A percentile compares a stretch with the other conserved stretches of the same genome.
phyloP scores from a whole-genome alignment of 1,139 yeast genomes.

The Suhomyces panamericanus region DNA sequence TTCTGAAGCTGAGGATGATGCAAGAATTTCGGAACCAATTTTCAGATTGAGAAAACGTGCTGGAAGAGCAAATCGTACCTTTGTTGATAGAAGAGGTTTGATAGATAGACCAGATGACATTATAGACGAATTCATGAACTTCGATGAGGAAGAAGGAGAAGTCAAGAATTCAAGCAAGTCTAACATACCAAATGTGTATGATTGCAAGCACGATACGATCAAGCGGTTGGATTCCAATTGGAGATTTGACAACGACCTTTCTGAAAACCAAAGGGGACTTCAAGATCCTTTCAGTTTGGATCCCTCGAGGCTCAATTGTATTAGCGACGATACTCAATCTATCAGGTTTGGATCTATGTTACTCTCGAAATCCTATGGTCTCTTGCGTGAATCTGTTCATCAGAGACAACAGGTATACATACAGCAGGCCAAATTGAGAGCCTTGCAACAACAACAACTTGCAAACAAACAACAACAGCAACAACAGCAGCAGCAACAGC shows the following conservation, averaged over 20 bases:
- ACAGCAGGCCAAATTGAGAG: conserved; percentile 49
- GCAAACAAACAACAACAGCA: conserved; percentile 46
- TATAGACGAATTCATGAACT: conserved; percentile 39
- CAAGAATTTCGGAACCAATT: conserved; percentile 52
- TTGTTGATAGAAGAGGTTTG: conserved; percentile 68
- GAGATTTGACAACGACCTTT: conserved; percentile 70
- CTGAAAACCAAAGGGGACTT: conserved; percentile 48
- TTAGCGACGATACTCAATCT: conserved; percentile 83
- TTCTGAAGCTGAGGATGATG: conserved; percentile 27
- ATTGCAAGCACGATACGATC: conserved; percentile 52
- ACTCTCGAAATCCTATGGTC: conserved; percentile 79
- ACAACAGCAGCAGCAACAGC: conserved; percentile 34
- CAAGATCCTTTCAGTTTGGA: conserved; percentile 61
- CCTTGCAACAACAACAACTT: conserved; percentile 44
- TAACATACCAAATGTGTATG: conserved; percentile 48
- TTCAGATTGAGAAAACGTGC: conserved; percentile 71
- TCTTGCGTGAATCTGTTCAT: conserved; percentile 54
- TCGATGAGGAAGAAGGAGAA: conserved; percentile 27
- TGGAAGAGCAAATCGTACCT: conserved; percentile 70
- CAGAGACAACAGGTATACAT: conserved; percentile 45
- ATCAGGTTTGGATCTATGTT: conserved; percentile 92
- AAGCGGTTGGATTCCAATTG: conserved; percentile 68
- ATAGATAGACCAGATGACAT: conserved; percentile 33
- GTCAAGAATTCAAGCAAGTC: conserved; percentile 5
- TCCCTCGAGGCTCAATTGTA: conserved; percentile 71